Evolutionary conservation across 192 early-diverging fungal species (phyloP).

Genomic region (Irineochytrium annulatum): DNA sequence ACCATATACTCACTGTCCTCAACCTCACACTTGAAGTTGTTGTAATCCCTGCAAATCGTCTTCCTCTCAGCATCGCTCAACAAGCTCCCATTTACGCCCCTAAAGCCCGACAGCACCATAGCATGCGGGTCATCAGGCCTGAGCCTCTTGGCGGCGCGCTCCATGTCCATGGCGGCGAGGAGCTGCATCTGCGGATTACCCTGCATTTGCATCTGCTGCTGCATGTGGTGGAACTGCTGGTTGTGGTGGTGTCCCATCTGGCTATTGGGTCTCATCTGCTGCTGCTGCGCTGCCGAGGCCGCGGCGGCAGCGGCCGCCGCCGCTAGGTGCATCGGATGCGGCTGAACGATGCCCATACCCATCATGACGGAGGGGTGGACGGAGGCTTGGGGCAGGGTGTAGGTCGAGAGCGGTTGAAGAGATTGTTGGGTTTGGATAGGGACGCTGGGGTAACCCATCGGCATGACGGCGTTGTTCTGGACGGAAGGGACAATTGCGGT

Average conservation of each 20-base stretch:
- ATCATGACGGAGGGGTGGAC: neutral
- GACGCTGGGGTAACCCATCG: too few relatives aligned
- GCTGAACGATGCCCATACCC: neutral
- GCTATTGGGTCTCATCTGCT: neutral
- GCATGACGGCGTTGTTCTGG: slow-evolving; percentile 2
- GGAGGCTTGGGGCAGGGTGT: too few relatives aligned
- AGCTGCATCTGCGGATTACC: too few relatives aligned
- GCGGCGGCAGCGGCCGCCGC: neutral
- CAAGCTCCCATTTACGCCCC: neutral
- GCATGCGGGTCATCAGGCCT: neutral
- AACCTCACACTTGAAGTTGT: slow-evolving; percentile 19
- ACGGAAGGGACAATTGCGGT: neutral
- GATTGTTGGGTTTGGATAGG: too few relatives aligned
- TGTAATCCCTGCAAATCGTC: slow-evolving; percentile 27
- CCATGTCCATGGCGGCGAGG: neutral
- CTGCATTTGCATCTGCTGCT: too few relatives aligned
- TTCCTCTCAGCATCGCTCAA: slow-evolving; percentile 16
- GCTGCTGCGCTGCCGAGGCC: neutral
- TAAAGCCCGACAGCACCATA: neutral
- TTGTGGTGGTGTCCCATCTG: neutral
- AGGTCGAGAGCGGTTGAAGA: too few relatives aligned
- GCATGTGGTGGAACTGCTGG: neutral
- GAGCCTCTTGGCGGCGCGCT: neutral
- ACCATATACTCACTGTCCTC: neutral
- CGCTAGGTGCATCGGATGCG: neutral